Evolutionary conservation across 192 early-diverging fungal genomes (phyloP).

Genomic region (Hyaloraphidium curvatum): DNA sequence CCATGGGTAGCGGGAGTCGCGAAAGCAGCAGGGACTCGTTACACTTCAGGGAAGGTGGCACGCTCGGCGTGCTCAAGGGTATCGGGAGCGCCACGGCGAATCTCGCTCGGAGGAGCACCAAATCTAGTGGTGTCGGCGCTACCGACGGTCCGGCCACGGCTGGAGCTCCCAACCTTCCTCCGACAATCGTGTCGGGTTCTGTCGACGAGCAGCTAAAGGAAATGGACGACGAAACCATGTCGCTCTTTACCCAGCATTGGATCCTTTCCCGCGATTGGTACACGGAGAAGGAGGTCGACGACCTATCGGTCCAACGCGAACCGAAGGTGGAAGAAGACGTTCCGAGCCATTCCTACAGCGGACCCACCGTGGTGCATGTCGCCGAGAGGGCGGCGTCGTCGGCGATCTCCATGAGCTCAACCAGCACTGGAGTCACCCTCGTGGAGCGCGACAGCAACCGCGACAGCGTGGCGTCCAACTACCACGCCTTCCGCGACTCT

Average conservation of each 20-base stretch:
- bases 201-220: constrained; percentile 12
- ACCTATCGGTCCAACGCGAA: constrained; percentile 22
- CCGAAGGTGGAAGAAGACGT: not conserved
- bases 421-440: too few relatives aligned
- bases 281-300: constrained; percentile 54
- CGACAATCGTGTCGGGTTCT: not conserved
- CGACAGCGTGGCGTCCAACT: too few relatives aligned
- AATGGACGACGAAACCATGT: constrained; percentile 34
- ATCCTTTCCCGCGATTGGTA: constrained; percentile 50
- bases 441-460: too few relatives aligned
- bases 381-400: not conserved
- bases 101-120: too few relatives aligned
- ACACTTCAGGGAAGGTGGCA: too few relatives aligned
- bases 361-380: not conserved
- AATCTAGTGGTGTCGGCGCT: too few relatives aligned
- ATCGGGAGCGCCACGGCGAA: too few relatives aligned
- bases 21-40: too few relatives aligned
- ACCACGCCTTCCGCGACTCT: too few relatives aligned
- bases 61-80: not conserved
- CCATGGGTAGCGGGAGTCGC: not conserved
- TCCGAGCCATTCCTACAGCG: not conserved
- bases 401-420: too few relatives aligned
- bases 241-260: constrained; percentile 45
- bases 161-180: too few relatives aligned
- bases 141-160: not conserved